Evolutionary conservation across 805 yeast species (phyloP), one percentile per base, ranked within the genome.

Genomic region (Lipomyces kockii): DNA sequence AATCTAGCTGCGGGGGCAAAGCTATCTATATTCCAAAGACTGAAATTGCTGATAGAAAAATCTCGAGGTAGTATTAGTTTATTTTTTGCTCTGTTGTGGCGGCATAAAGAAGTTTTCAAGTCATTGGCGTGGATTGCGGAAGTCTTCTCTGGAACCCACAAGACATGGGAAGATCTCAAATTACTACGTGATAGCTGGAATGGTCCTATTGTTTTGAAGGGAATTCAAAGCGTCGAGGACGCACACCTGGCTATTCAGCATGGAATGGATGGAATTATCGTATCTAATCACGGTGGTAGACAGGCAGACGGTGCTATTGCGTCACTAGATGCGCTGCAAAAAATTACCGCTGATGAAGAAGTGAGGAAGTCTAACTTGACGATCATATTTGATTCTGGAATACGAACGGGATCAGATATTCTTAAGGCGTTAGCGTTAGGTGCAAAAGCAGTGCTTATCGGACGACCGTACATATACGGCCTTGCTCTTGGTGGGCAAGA

Each of bases 201-300:
- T 14, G 73, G 74, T 12, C 74, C 74, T 5, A 67, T 74, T 58
- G 80, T 88, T 46, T 81, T 89, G 64, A 89, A 89, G 74, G 94
- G 95, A 67, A 87, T 89, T 14, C 92, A 89, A 76, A 79, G 90
- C 60, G 85, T 83, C 17, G 90, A 87, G 67, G 94, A 90, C 74
- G 89, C 87, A 0, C 71, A 88, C 11, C 76, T 79, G 60, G 94
- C 94, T 0, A 83, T 84, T 3, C 87, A 88, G 66, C 79, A 84
- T 69, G 92, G 91, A 0, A 83, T 84, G 43, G 83, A 85, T 60
- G 94, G 91, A 61, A 87, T 89, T 29, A 89, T 89, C 1, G 74
- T 89, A 53, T 89, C 93, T 0, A 89, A 89, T 72, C 95, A 89
- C 78, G 95, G 95, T 69, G 94, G 95, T 58, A 80, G 95, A 73